These are phyloP conservation scores for Eucalyptus grandis DNA, from an alignment of 345 rosid species.

Conservation along the genomic window DNA sequence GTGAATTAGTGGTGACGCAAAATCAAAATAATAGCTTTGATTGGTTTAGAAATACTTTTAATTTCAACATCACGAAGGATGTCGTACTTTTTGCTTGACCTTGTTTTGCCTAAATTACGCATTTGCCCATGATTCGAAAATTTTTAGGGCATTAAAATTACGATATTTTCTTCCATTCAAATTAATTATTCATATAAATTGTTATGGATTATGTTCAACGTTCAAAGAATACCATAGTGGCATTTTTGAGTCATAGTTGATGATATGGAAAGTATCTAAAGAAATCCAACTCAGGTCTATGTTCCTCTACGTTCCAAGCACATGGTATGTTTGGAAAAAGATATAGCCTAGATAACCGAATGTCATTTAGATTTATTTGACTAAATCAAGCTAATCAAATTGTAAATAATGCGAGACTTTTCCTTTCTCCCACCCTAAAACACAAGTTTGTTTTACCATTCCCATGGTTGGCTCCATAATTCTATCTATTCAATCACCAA, in stretches of 20 bases:
- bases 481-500: neutral
- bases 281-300: neutral
- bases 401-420: neutral
- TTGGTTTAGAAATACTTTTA: neutral
- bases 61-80: neutral
- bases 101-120: neutral
- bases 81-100: neutral
- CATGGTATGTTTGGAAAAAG: neutral
- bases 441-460: neutral
- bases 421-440: neutral
- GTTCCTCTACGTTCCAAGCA: neutral
- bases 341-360: neutral
- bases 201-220: neutral
- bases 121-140: neutral
- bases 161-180: neutral
- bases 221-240: neutral
- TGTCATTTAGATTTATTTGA: neutral
- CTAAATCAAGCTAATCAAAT: neutral
- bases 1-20: neutral
- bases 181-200: neutral
- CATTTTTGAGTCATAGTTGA: neutral
- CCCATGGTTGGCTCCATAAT: neutral
- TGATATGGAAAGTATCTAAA: neutral
- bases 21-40: neutral
- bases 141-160: neutral